Percentiles rank a stretch among this genome's conserved stretches.
phyloP scores from a whole-genome alignment of 208 protist genomes.

The Leishmania major region DNA sequence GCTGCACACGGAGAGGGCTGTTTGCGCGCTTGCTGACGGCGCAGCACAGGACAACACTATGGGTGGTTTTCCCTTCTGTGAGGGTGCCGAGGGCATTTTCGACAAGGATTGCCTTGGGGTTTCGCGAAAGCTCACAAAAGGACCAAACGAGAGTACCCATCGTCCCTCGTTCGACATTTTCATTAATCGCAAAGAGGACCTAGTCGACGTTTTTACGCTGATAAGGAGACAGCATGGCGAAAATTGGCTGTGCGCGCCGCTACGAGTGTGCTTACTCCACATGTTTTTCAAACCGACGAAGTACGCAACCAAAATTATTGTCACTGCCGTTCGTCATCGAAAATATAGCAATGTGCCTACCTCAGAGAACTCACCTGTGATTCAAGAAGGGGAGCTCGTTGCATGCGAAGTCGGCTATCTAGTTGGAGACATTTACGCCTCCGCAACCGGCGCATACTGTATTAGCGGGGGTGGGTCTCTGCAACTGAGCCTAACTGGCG shows the following conservation, averaged over 20 bases:
- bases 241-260: constrained; percentile 79
- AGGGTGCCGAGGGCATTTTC: constrained; percentile 38
- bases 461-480: constrained; percentile 69
- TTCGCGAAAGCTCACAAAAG: constrained; percentile 51
- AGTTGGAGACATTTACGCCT: constrained; percentile 88
- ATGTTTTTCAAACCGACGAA: constrained; percentile 66
- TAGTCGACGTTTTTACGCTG: constrained; percentile 58
- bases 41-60: constrained; percentile 26
- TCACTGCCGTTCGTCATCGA: constrained; percentile 65
- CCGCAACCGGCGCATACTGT: constrained; percentile 77
- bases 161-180: constrained; percentile 58
- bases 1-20: constrained; percentile 52
- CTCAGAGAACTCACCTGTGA: neutral
- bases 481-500: constrained; percentile 64
- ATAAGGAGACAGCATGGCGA: constrained; percentile 78
- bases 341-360: constrained; percentile 26
- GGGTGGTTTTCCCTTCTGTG: constrained; percentile 40
- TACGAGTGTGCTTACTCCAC: constrained; percentile 67
- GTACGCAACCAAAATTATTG: constrained; percentile 72
- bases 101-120: constrained; percentile 32
- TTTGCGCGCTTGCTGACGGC: constrained; percentile 42
- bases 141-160: constrained; percentile 26
- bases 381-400: constrained; percentile 70
- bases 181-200: constrained; percentile 72
- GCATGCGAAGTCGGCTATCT: constrained; percentile 79